These are phyloP conservation scores for Penicillium crystallinum DNA, from an alignment of 495 filamentous ascomycete species.

Conservation along the genomic window DNA sequence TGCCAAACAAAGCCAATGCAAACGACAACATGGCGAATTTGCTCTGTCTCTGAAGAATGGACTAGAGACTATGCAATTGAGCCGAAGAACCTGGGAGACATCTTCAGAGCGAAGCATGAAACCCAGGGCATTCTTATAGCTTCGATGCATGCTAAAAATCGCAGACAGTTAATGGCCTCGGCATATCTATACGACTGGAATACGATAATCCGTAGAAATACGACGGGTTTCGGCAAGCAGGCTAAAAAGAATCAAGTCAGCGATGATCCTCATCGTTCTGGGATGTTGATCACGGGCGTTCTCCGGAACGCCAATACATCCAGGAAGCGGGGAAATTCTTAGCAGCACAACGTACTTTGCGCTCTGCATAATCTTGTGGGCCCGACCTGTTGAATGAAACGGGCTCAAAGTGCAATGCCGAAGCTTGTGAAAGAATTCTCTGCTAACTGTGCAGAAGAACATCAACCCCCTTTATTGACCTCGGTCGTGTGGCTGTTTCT, in stretches of 20 bases:
- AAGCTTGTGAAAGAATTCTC: no score
- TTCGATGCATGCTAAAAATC: background rate
- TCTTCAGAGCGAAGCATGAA: background rate
- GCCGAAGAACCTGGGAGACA: background rate
- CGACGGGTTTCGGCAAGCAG: background rate
- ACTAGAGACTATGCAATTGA: background rate
- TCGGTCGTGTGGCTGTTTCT: no score
- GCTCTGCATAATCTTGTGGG: background rate
- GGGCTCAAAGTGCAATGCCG: background rate
- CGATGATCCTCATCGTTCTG: background rate
- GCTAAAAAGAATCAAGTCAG: background rate
- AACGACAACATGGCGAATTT: slow-evolving; percentile 6
- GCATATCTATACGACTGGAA: background rate
- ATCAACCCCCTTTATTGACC: no score
- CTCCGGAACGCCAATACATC: background rate
- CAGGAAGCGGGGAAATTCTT: background rate
- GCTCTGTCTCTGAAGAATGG: background rate
- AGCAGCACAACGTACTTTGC: background rate
- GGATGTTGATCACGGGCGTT: background rate
- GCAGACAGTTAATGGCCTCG: background rate
- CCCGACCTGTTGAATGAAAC: background rate
- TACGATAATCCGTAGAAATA: background rate
- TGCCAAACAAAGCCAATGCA: slow-evolving; percentile 3
- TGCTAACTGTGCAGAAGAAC: no score
- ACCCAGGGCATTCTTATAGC: background rate